These are phyloP conservation scores for Parascedosporium putredinis DNA, from an alignment of 2,329 filamentous ascomycete genomes.

Conservation along the genomic window DNA sequence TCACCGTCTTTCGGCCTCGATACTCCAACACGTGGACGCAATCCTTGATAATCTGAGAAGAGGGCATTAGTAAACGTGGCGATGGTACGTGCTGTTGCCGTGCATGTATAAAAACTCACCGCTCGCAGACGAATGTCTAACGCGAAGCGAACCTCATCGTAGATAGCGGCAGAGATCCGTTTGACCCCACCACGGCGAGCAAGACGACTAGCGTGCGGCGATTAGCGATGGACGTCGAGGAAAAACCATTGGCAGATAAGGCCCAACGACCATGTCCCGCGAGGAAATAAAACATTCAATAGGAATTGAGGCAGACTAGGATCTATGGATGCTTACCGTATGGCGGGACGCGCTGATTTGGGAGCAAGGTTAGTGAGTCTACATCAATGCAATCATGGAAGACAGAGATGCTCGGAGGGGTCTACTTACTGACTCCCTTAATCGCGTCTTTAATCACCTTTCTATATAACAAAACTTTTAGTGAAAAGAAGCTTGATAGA, in stretches of 20 bases:
- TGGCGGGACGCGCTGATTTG: background rate
- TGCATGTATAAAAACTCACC: too few relatives aligned
- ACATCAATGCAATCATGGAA: background rate
- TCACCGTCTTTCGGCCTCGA: slow-evolving; percentile 49
- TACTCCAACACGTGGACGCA: slow-evolving; percentile 43
- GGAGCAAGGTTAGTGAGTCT: background rate
- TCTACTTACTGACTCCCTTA: slow-evolving; percentile 38
- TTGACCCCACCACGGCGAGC: slow-evolving; percentile 71
- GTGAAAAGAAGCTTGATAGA: too few relatives aligned
- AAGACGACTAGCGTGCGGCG: slow-evolving; percentile 37
- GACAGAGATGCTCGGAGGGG: background rate
- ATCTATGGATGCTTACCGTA: slow-evolving; percentile 11
- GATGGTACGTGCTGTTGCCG: too few relatives aligned
- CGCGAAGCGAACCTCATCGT: slow-evolving; percentile 45
- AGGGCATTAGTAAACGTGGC: too few relatives aligned
- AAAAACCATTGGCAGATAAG: too few relatives aligned
- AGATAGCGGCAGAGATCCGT: slow-evolving; percentile 55
- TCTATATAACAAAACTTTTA: too few relatives aligned
- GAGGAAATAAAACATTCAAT: too few relatives aligned
- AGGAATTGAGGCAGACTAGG: too few relatives aligned
- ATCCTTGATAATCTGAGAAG: slow-evolving; percentile 37
- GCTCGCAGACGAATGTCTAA: slow-evolving; percentile 38
- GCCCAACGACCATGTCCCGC: too few relatives aligned
- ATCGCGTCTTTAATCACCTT: slow-evolving; percentile 40
- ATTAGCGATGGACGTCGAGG: too few relatives aligned